Evolutionary conservation across 345 rosid species (phyloP).

Genomic region (Excoecaria agallocha): DNA sequence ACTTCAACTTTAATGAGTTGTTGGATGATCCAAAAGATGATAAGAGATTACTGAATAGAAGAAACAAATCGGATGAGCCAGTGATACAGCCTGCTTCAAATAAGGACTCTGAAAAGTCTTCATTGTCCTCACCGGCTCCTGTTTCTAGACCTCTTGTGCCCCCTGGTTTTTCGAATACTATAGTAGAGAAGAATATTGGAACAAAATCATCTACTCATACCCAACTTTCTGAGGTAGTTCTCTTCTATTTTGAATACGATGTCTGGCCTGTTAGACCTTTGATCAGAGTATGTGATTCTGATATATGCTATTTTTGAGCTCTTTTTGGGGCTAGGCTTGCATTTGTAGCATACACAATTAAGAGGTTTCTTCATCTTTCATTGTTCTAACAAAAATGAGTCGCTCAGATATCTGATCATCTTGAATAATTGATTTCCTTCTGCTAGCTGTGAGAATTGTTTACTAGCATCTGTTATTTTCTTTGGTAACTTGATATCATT

Average conservation of each 20-base stretch:
- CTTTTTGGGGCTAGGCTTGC: neutral
- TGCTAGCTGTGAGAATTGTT: neutral
- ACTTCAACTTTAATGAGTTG: conserved; percentile 61
- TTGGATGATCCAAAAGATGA: conserved; percentile 62
- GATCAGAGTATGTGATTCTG: neutral
- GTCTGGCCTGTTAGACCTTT: neutral
- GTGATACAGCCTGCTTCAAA: conserved; percentile 22
- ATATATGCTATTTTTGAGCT: neutral
- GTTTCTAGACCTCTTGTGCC: conserved; percentile 95
- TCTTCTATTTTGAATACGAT: neutral
- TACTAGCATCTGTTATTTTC: too few species aligned
- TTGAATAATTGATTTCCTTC: neutral
- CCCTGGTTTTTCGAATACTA: conserved; percentile 70
- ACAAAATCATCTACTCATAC: conserved; percentile 41
- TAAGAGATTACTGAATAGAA: conserved; percentile 40
- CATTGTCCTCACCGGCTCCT: conserved; percentile 43
- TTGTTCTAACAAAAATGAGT: neutral
- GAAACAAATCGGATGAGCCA: conserved; percentile 41
- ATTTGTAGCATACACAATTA: neutral
- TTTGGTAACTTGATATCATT: neutral
- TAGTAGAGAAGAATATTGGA: conserved; percentile 49
- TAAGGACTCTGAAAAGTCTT: conserved; percentile 40
- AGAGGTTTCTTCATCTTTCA: neutral
- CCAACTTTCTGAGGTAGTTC: conserved; percentile 48
- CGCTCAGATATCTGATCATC: neutral